Evolutionary conservation across 2,329 filamentous ascomycete genomes (phyloP).

Genomic region (Penicillium expansum): DNA sequence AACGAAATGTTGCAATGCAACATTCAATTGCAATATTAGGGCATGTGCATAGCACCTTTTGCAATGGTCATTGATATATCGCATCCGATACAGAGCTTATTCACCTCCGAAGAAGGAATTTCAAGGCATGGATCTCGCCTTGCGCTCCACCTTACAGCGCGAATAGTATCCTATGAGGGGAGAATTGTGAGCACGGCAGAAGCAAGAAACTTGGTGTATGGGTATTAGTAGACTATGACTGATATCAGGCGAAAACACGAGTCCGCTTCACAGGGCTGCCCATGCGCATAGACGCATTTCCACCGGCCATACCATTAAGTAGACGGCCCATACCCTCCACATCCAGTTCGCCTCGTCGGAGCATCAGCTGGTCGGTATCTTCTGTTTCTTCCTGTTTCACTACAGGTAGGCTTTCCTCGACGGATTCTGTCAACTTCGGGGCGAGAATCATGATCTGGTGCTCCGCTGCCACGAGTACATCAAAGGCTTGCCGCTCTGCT

Average conservation of each 20-base stretch:
- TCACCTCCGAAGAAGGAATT: constrained; percentile 37
- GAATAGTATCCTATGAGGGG: constrained; percentile 29
- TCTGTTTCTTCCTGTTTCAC: constrained; percentile 19
- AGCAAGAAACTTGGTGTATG: constrained; percentile 16
- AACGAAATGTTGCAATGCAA: neutral
- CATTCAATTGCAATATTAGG: constrained; percentile 13
- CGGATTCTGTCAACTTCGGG: constrained; percentile 29
- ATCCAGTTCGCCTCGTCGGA: constrained; percentile 45
- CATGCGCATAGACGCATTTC: constrained; percentile 30
- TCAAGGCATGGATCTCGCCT: constrained; percentile 53
- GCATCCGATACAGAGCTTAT: constrained; percentile 54
- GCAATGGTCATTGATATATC: constrained; percentile 44
- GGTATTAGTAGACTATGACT: constrained; percentile 35
- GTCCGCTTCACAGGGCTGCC: constrained; percentile 39
- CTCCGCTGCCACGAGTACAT: constrained; percentile 43
- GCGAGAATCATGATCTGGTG: constrained; percentile 41
- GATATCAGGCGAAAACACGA: constrained; percentile 34
- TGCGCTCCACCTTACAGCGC: constrained; percentile 54
- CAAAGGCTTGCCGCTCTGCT: constrained; percentile 28
- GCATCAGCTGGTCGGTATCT: constrained; percentile 42
- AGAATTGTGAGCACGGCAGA: constrained; percentile 4
- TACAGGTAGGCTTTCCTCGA: constrained; percentile 14
- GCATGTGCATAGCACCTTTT: constrained; percentile 10
- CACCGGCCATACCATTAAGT: constrained; percentile 43
- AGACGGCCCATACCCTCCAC: constrained; percentile 50